Evolutionary conservation across 2,329 filamentous ascomycete species (phyloP).

Genomic region (Pseudonectria buxi): DNA sequence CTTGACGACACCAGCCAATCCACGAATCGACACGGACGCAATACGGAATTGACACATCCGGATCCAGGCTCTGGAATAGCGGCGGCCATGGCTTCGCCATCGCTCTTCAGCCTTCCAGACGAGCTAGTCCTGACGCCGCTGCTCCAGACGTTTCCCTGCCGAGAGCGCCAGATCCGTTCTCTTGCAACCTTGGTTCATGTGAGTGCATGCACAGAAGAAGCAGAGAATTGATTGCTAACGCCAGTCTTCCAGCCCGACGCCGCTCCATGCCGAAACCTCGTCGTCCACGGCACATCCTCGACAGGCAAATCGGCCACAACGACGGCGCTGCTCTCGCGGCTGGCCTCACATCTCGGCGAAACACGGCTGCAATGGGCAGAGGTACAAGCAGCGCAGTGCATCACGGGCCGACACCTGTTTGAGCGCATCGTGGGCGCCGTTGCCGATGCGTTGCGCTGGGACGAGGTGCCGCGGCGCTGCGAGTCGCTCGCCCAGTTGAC

Average conservation of each 20-base stretch:
- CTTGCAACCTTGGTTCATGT: constrained; percentile 49
- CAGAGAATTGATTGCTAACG: constrained; percentile 1
- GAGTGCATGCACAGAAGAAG: constrained; percentile 14
- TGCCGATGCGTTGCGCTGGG: constrained; percentile 41
- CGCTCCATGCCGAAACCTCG: constrained; percentile 66
- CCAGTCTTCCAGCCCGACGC: constrained; percentile 46
- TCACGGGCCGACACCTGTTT: constrained; percentile 70
- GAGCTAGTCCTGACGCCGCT: constrained; percentile 43
- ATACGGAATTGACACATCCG: too few species aligned
- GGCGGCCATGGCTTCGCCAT: constrained; percentile 23
- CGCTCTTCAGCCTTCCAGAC: constrained; percentile 45
- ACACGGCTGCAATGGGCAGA: constrained; percentile 49
- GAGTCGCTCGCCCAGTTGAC: constrained; percentile 74
- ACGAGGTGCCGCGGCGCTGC: constrained; percentile 54
- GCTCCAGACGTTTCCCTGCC: constrained; percentile 45
- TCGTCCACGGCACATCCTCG: constrained; percentile 77
- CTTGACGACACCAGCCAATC: too few species aligned
- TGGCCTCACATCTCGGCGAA: constrained; percentile 15
- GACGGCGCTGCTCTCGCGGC: constrained; percentile 34
- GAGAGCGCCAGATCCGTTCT: constrained; percentile 52
- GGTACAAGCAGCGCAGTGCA: constrained; percentile 66
- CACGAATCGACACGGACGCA: too few species aligned
- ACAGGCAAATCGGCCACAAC: constrained; percentile 79
- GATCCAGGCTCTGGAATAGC: too few species aligned
- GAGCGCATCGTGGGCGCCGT: constrained; percentile 62